Percentiles rank a stretch among this genome's conserved stretches.
Conservation (phyloP, 441 rosid genomes). For the Erodium texanum region DNA sequence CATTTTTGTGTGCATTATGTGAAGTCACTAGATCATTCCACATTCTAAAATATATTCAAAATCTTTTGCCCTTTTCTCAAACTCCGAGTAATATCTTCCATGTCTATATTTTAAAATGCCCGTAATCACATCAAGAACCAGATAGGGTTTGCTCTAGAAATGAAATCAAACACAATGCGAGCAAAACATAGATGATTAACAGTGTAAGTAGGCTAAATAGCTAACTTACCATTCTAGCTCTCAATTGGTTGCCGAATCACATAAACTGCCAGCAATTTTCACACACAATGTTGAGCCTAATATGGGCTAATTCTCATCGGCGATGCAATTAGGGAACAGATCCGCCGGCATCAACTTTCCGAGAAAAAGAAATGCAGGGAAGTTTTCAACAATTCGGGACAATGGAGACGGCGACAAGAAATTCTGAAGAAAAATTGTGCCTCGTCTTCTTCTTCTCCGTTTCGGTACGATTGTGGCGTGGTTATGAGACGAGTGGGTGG, state of each 20-base stretch:
- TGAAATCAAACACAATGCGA: not conserved
- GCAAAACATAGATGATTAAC: not conserved
- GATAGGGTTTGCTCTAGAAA: not conserved
- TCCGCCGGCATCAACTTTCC: not conserved
- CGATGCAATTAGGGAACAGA: not conserved
- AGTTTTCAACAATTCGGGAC: not conserved
- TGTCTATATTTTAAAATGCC: not conserved
- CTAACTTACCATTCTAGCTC: constrained; percentile 5
- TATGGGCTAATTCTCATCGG: not conserved
- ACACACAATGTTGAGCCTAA: not conserved
- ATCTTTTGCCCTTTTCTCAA: not conserved
- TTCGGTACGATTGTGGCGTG: not conserved
- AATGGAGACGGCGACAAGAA: not conserved
- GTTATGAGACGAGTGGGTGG: not conserved
- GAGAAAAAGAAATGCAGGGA: not conserved
- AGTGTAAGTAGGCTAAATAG: not conserved
- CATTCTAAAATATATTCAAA: not conserved
- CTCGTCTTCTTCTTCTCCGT: not conserved
- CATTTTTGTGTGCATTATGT: not conserved
- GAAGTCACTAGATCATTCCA: not conserved
- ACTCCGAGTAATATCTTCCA: not conserved
- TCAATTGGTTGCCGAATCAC: not conserved
- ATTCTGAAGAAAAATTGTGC: not conserved
- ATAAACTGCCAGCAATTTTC: not conserved
- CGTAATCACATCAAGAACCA: not conserved